phyloP scores from a whole-genome alignment of 2,329 filamentous ascomycete genomes.

The Fusarium euwallaceae region DNA sequence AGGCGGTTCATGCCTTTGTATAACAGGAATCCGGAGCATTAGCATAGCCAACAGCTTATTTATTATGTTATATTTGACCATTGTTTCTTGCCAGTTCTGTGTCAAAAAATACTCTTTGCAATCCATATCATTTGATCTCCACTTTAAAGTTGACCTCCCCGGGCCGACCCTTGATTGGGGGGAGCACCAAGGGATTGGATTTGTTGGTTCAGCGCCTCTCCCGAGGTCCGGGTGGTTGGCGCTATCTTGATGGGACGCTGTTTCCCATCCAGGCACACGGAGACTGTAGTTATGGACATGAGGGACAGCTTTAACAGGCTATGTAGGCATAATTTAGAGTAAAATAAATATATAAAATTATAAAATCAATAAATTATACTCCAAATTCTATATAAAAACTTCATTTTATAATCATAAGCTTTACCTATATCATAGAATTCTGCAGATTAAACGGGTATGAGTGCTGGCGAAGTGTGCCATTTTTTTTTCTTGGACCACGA shows the following conservation, averaged over 20 bases:
- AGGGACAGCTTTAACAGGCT: no score
- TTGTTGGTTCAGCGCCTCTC: background rate
- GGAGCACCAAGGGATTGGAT: background rate
- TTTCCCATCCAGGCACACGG: no score
- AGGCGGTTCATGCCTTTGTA: background rate
- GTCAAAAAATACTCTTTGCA: background rate
- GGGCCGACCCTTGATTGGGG: constrained; percentile 13
- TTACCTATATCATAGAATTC: no score
- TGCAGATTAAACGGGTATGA: no score
- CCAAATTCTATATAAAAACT: no score
- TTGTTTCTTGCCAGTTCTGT: background rate
- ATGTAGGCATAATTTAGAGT: no score
- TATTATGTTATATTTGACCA: background rate
- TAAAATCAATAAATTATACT: no score
- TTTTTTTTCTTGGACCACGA: no score
- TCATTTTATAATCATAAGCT: no score
- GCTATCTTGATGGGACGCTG: constrained; percentile 14
- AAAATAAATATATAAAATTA: no score
- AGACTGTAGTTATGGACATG: no score
- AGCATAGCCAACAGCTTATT: background rate
- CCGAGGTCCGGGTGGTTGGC: constrained; percentile 6
- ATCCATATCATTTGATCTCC: background rate
- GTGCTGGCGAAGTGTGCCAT: no score
- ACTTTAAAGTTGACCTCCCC: background rate
- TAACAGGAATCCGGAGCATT: background rate